Evolutionary conservation across 495 filamentous ascomycete species (phyloP).

Genomic region (Penicillium fimorum): DNA sequence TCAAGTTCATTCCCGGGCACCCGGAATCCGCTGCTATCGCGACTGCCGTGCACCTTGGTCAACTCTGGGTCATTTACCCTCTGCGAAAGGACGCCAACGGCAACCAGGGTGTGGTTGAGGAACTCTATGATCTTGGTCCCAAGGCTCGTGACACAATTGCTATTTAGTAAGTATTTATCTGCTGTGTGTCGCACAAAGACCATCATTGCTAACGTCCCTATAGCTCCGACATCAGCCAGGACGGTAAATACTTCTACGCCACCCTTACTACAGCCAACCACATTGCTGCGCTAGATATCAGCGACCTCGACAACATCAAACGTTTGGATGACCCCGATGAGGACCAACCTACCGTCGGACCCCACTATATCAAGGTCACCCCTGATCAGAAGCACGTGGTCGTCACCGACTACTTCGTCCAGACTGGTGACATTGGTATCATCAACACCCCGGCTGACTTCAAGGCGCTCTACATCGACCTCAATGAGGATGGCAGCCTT

Average conservation of each 20-base stretch:
- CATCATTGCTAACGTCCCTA: constrained; percentile 7
- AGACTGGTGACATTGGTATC: constrained; percentile 59
- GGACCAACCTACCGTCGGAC: constrained; percentile 57
- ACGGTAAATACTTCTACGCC: constrained; percentile 59
- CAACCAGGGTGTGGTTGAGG: constrained; percentile 55
- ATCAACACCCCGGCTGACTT: constrained; percentile 63
- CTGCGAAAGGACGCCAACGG: constrained; percentile 52
- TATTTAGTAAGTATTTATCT: constrained; percentile 47
- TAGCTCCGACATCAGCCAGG: constrained; percentile 56
- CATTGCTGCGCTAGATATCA: constrained; percentile 63
- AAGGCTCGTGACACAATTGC: constrained; percentile 56
- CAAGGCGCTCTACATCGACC: constrained; percentile 62
- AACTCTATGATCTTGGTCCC: constrained; percentile 57
- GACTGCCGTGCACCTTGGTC: constrained; percentile 59
- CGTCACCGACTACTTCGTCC: constrained; percentile 65
- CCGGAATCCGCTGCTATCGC: constrained; percentile 57
- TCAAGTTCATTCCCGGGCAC: constrained; percentile 65
- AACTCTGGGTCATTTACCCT: constrained; percentile 67
- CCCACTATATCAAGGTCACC: constrained; percentile 64
- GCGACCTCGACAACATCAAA: constrained; percentile 56
- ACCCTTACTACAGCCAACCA: constrained; percentile 62
- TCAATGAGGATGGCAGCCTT: constrained; percentile 52
- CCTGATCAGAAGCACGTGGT: constrained; percentile 63
- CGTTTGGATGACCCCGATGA: constrained; percentile 59
- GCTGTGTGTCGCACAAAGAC: background rate